phyloP scores from a whole-genome alignment of 2,329 filamentous ascomycete species.

The Myriangium duriaei region DNA sequence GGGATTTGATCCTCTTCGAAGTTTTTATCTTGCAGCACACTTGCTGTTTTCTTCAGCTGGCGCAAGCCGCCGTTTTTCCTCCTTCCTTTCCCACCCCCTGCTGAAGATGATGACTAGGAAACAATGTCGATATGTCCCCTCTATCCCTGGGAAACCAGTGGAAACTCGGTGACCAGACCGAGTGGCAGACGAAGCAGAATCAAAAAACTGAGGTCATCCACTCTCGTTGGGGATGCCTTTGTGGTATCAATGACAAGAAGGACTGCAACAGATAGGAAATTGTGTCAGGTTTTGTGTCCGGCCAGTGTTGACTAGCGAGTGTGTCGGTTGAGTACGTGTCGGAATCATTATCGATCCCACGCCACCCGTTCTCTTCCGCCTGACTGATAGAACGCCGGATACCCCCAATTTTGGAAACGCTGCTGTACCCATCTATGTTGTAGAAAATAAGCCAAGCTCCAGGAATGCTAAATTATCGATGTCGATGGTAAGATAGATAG shows the following conservation, averaged over 20 bases:
- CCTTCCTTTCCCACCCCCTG: too few relatives aligned
- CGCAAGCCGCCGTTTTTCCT: too few relatives aligned
- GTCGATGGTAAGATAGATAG: neutral
- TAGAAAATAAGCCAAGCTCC: constrained; percentile 6
- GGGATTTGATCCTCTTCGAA: too few relatives aligned
- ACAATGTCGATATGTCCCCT: too few relatives aligned
- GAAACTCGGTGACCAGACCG: constrained; percentile 9
- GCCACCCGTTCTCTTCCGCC: too few relatives aligned
- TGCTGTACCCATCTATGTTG: constrained; percentile 5
- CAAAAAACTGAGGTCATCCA: neutral
- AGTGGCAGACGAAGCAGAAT: neutral
- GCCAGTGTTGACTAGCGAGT: neutral
- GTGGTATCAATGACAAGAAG: neutral
- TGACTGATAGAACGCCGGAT: neutral
- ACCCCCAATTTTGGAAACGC: neutral
- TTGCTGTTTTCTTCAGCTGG: too few relatives aligned
- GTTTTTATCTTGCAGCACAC: too few relatives aligned
- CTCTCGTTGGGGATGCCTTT: neutral
- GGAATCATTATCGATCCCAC: neutral
- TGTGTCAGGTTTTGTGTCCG: neutral
- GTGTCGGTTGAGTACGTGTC: too few relatives aligned
- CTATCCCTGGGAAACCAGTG: too few relatives aligned
- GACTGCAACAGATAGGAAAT: neutral
- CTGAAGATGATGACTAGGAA: too few relatives aligned
- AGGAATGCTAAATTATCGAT: constrained; percentile 4